Percentiles rank a stretch among this genome's conserved stretches.
These are phyloP conservation scores for Alloascoidea africana DNA, from an alignment of 805 yeast genomes.

Conservation along the genomic window DNA sequence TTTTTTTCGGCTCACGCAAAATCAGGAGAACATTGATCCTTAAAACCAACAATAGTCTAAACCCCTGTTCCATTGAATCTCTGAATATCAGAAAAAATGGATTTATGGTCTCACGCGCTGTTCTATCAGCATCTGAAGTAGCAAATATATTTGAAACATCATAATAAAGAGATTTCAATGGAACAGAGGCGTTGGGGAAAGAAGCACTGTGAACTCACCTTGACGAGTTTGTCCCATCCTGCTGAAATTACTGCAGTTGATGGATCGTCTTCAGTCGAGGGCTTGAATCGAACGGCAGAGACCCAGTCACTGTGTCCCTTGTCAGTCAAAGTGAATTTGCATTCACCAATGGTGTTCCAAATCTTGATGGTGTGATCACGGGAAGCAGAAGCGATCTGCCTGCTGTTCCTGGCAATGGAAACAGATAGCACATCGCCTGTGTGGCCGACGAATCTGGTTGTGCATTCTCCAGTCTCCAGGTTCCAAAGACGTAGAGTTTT, in stretches of 20 bases:
- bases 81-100: conserved; percentile 99
- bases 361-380: conserved; percentile 98
- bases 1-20: too few species aligned
- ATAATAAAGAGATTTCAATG: conserved; percentile 3
- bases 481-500: conserved; percentile 98
- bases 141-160: conserved; percentile 73
- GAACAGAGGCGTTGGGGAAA: background rate
- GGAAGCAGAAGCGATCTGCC: conserved; percentile 97
- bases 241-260: conserved; percentile 83
- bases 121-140: conserved; percentile 80
- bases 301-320: conserved; percentile 99
- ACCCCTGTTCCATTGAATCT: background rate
- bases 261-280: conserved; percentile 36
- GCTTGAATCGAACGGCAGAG: conserved; percentile 94
- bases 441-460: conserved; percentile 97
- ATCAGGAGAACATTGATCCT: background rate
- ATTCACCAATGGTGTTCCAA: conserved; percentile 98
- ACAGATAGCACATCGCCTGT: conserved; percentile 93
- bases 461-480: conserved; percentile 83
- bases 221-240: conserved; percentile 97
- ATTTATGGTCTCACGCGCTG: conserved; percentile 91
- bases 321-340: conserved; percentile 69
- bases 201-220: conserved; percentile 55
- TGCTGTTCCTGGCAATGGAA: conserved; percentile 89
- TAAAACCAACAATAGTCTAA: background rate